These are phyloP conservation scores for Leccinum pallidistipes DNA, from an alignment of 1,284 basidiomycete genomes.

Conservation along the genomic window DNA sequence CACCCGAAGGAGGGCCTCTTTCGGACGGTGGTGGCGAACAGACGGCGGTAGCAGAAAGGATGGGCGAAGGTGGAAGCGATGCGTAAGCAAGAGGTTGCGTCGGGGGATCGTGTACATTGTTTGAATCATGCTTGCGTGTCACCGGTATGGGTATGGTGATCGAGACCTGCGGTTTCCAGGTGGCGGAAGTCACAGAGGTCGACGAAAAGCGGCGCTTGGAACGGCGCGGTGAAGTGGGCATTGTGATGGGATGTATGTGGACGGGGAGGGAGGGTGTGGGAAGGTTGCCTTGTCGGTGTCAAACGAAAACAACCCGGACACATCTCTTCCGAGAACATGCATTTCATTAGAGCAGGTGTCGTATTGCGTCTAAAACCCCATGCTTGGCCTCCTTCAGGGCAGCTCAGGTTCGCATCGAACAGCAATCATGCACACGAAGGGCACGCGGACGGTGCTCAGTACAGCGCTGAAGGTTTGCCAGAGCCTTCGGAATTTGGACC, in stretches of 20 bases:
- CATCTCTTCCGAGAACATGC: constrained; percentile 17
- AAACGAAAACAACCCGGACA: neutral
- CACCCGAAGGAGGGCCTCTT: constrained; percentile 5
- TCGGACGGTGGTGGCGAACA: constrained; percentile 19
- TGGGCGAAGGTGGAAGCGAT: constrained; percentile 71
- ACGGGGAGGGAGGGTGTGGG: constrained; percentile 16
- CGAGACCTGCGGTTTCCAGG: constrained; percentile 25
- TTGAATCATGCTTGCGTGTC: constrained; percentile 18
- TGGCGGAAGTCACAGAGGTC: constrained; percentile 24
- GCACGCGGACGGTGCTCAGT: constrained; percentile 42
- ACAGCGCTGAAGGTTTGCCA: constrained; percentile 57
- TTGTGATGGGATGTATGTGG: neutral
- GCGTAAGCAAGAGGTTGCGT: constrained; percentile 49
- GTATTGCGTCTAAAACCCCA: constrained; percentile 30
- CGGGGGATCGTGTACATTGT: constrained; percentile 7
- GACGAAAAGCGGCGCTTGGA: constrained; percentile 34
- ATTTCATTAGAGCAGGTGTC: constrained; percentile 37
- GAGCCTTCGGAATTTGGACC: constrained; percentile 1
- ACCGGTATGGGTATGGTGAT: constrained; percentile 9
- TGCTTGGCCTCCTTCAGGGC: constrained; percentile 21
- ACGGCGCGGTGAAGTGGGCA: constrained; percentile 36
- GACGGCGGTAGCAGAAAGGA: constrained; percentile 48
- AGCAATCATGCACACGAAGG: constrained; percentile 37
- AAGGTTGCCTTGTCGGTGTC: constrained; percentile 5
- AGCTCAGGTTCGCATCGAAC: constrained; percentile 42